Base-by-base conservation (phyloP, 805 yeast species). In the Candida ficus region DNA sequence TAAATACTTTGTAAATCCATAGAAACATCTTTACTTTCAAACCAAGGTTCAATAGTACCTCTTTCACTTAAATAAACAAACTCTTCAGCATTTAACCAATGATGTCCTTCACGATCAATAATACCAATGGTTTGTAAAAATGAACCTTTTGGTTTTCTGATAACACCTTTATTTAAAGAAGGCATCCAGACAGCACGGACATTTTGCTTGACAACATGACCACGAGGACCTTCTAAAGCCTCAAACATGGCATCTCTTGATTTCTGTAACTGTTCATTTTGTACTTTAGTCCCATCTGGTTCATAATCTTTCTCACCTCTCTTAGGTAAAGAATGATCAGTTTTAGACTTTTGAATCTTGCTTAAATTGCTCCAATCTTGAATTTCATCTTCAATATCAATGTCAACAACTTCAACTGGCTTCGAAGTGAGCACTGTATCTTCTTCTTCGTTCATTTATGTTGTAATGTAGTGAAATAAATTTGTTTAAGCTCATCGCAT, bases 261-360 rank as follows among this genome's bases (percentile, higher is more conserved):
- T 20, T 66, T 67, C 10, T 64, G 62, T 5, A 90, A 66, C 14
- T 65, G 58, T 4, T 56, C 44, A 5, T 52, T 57, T 56, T 85
- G 93, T 6, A 66, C 55, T 6, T 53, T 50, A 0, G 89, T 80
- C 1, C 86, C 88, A 56, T 83, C 91, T 0, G 95, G 95, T 44
- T 80, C 95, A 49, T 78, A 84, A 49, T 86, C 95, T 57, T 90
- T 90, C 42, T 79, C 89, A 2, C 96, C 95, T 45, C 91, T 65
- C 48, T 78, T 83, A 3, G 90, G 90, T 20, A 57, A 43, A 1
- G 56, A 32, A 2, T 52, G 45, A 5, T 39, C 44, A 14, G 43
- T 9, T 16, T 16, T 28, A 4, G 30, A 5, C 3, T 14, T 28
- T 14, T 28, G 16, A 4, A 7, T 33, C 11, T 53, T 54, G 5